Conservation (phyloP, 164 flowering plant species). For the Malania oleifera region DNA sequence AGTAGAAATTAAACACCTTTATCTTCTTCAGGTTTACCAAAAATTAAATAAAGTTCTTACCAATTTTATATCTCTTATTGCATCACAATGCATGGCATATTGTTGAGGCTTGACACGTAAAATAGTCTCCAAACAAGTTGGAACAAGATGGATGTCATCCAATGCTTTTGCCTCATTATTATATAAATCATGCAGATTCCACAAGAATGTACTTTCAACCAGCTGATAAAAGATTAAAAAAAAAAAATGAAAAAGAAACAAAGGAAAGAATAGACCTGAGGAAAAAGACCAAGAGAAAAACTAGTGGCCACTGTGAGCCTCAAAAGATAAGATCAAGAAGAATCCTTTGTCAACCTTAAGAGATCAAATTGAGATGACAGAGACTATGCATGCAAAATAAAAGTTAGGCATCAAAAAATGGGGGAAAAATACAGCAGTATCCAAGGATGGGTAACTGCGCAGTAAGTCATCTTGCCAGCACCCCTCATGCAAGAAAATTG, state of each 20-base stretch:
- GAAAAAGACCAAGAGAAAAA: not conserved
- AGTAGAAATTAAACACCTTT: conserved; percentile 25
- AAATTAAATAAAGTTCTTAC: conserved; percentile 32
- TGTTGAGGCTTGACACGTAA: conserved; percentile 58
- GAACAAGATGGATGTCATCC: conserved; percentile 64
- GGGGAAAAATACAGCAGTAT: too few species aligned
- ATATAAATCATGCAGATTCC: conserved; percentile 72
- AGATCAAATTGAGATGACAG: not conserved
- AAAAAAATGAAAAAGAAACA: not conserved
- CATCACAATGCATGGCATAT: conserved; percentile 81
- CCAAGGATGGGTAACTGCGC: too few species aligned
- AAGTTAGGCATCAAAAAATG: not conserved
- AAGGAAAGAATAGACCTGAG: not conserved
- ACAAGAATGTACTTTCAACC: conserved; percentile 66
- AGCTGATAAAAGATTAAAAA: conserved; percentile 37
- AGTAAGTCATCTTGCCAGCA: too few species aligned
- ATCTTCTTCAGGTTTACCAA: conserved; percentile 6
- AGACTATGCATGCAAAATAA: not conserved
- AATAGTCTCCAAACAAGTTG: conserved; percentile 45
- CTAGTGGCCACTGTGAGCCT: not conserved
- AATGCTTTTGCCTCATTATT: conserved; percentile 44
- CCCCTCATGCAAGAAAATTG: too few species aligned
- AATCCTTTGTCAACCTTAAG: too few species aligned
- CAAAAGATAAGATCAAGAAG: not conserved
- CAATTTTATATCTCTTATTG: conserved; percentile 63